Conservation (phyloP, 2,329 filamentous ascomycete genomes). For the Pleomassaria siparia region DNA sequence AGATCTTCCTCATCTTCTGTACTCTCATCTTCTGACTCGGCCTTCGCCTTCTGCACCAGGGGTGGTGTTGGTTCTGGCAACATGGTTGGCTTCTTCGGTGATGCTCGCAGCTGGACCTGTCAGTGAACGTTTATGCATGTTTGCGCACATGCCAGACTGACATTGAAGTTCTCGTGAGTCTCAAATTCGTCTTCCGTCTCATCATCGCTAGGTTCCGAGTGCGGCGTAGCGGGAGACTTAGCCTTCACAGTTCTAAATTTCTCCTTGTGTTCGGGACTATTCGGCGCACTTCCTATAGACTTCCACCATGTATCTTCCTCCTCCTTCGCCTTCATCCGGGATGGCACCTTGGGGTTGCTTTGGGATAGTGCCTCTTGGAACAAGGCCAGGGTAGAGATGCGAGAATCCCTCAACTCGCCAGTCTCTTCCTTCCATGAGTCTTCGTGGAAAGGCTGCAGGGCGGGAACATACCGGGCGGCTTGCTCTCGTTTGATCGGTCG, state of each 20-base stretch:
- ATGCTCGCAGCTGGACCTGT: constrained; percentile 18
- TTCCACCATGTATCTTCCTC: constrained; percentile 26
- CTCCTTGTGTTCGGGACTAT: constrained; percentile 8
- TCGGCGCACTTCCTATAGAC: constrained; percentile 14
- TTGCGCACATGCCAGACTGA: constrained; percentile 5
- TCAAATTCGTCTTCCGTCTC: constrained; percentile 43
- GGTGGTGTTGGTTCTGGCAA: neutral
- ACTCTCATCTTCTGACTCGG: constrained; percentile 13
- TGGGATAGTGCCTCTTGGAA: constrained; percentile 38
- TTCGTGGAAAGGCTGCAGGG: constrained; percentile 57
- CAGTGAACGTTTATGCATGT: neutral
- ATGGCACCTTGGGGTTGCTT: constrained; percentile 28
- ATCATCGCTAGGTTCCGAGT: constrained; percentile 23
- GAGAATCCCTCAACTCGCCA: constrained; percentile 20
- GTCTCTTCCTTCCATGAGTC: constrained; percentile 45
- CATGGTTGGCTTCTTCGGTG: constrained; percentile 11
- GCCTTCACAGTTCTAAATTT: constrained; percentile 13
- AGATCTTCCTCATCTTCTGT: constrained; percentile 46
- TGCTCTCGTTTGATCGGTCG: constrained; percentile 52
- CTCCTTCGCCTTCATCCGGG: constrained; percentile 20
- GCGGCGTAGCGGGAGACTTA: constrained; percentile 1
- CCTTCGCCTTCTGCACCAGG: neutral
- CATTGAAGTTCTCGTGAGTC: constrained; percentile 36
- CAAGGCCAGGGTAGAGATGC: constrained; percentile 31
- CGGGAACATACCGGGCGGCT: constrained; percentile 57